Conservation (phyloP, 345 rosid genomes). For the Camelina hispida region DNA sequence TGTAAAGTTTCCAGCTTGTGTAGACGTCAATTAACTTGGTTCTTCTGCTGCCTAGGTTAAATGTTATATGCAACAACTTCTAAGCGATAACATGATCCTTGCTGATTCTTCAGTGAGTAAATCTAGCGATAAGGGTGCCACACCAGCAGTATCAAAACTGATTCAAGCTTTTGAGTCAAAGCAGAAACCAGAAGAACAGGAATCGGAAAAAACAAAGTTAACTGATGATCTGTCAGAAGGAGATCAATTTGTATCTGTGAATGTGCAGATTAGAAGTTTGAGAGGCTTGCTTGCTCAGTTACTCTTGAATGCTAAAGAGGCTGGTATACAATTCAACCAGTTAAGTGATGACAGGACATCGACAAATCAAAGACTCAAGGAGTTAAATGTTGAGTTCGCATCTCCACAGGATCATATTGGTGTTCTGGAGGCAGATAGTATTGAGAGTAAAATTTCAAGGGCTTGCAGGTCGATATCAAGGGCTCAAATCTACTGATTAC, state of each 20-base stretch:
- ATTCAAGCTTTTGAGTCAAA: slow-evolving; percentile 86
- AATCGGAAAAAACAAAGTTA: slow-evolving; percentile 47
- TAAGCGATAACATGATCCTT: slow-evolving; percentile 68
- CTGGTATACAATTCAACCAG: slow-evolving; percentile 45
- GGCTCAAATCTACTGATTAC: slow-evolving; percentile 94
- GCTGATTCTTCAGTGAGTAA: slow-evolving; percentile 44
- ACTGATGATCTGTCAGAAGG: slow-evolving; percentile 47
- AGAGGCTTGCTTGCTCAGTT: slow-evolving; percentile 62
- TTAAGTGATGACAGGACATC: slow-evolving; percentile 51
- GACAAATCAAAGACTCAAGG: slow-evolving; percentile 47
- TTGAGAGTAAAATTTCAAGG: slow-evolving; percentile 70
- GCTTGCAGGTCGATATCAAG: slow-evolving; percentile 96
- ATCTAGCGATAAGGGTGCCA: slow-evolving; percentile 50
- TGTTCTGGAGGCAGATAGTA: slow-evolving; percentile 58
- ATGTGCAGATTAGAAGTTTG: slow-evolving; percentile 57
- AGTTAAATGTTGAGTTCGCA: slow-evolving; percentile 55
- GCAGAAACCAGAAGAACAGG: slow-evolving; percentile 59
- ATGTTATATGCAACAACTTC: slow-evolving; percentile 95
- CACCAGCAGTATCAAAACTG: slow-evolving; percentile 69
- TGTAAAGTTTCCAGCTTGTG: too few species aligned
- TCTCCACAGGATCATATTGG: slow-evolving; percentile 53
- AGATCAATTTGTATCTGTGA: slow-evolving; percentile 53
- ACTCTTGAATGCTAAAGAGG: slow-evolving; percentile 55
- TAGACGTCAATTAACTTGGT: slow-evolving; percentile 10
- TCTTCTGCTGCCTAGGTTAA: slow-evolving; percentile 60